Evolutionary conservation across 2,329 filamentous ascomycete genomes (phyloP), one percentile per base, ranked within the genome.

Genomic region (Anthostomella pinea): DNA sequence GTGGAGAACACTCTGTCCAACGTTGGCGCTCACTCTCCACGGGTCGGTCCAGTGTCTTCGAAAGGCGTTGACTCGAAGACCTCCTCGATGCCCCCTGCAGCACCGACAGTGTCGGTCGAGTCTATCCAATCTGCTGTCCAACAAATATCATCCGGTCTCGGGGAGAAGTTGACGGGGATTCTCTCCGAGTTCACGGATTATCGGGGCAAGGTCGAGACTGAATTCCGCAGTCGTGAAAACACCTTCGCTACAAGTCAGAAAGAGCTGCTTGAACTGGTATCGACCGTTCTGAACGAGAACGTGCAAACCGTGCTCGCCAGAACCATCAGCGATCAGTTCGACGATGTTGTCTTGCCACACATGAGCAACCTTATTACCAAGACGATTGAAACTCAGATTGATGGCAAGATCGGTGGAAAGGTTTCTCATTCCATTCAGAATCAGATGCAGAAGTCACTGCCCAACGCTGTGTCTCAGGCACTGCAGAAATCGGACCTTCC

Each of bases 271-370:
- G 71, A 77, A 43, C 69, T 76, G 58, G 75, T 81, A 23, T 78
- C 75, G 4, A 67, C 75, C 21, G 76, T 81, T 21, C 67, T 84
- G 30, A 79, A 77, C 46, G 70, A 75, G 42, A 81, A 81, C 55
- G 80, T 77, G 14, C 73, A 82, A 61, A 82, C 85, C 53, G 86
- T 87, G 15, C 73, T 96, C 23, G 73, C 81, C 43, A 81, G 80
- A 43, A 86, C 95, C 49, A 82, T 95, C 33, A 77, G 79, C 30
- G 75, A 81, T 30, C 85, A 85, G 59, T 87, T 95, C 48, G 77
- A 87, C 43, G 74, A 81, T 37, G 74, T 81, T 10, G 79, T 96
- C 28, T 70, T 95, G 34, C 91, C 93, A 8, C 72, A 81, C 20
- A 69, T 97, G 38, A 76, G 81, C 25, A 75, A 81, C 33, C 72